Conservation (phyloP, 73 alveolate genomes). For the Symbiodinium natans region DNA sequence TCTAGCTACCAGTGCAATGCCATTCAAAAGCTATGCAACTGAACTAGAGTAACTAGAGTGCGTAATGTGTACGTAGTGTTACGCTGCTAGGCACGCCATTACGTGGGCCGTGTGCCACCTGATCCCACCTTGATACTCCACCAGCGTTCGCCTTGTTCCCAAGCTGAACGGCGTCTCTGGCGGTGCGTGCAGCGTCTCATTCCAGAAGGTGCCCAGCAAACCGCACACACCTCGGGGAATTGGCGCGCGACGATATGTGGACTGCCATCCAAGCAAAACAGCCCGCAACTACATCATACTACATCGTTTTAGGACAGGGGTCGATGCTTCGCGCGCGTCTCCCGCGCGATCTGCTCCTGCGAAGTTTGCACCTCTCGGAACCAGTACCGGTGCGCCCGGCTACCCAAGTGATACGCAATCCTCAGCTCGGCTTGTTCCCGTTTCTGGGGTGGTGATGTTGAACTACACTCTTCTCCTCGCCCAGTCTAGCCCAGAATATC, state of each 20-base stretch:
- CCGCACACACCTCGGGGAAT: constrained; percentile 29
- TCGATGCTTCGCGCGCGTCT: constrained; percentile 8
- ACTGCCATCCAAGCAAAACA: no score
- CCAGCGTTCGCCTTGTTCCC: constrained; percentile 28
- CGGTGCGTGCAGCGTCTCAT: background rate
- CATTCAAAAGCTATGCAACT: no score
- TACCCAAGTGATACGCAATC: constrained; percentile 60
- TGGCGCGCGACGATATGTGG: background rate
- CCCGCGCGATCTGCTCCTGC: background rate
- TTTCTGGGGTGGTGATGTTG: no score
- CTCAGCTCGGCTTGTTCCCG: background rate
- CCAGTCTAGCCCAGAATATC: no score
- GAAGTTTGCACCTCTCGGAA: constrained; percentile 60
- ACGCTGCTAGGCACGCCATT: no score
- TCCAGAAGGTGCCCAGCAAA: constrained; percentile 63
- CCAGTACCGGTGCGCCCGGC: constrained; percentile 71
- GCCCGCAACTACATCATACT: background rate
- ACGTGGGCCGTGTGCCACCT: no score
- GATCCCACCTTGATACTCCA: constrained; percentile 51
- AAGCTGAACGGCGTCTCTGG: constrained; percentile 50
- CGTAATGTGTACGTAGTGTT: no score
- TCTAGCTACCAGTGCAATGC: no score
- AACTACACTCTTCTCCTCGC: no score
- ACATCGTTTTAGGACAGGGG: background rate
- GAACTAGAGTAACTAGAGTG: no score